Base-by-base conservation (phyloP, 179 eudicot species). In the Beta corolliflora region DNA sequence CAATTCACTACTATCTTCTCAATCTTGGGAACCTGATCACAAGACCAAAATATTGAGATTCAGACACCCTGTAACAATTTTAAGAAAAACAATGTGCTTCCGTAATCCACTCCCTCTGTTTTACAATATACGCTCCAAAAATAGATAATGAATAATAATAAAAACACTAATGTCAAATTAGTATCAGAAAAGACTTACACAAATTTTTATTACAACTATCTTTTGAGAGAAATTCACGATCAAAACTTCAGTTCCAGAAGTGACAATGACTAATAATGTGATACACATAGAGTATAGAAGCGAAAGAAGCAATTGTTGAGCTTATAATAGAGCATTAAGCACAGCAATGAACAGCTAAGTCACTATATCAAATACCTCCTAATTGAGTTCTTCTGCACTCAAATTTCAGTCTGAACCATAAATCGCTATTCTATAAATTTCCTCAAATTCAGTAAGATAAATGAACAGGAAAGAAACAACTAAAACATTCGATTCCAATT, bases 1-100 rank as follows among this genome's bases (percentile, higher is more conserved):
- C 97, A 94, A 76, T 96, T 96, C 85, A 96, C 94, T 45, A 94
- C 98, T 59, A 96, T 87, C 86, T 96, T 96, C 46, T 89, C 90
- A 83, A 96, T 58, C 80, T 96, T 96, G 11, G 99, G 99, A 78
- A 96, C 93, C 99, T 96, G 85, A 74, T 19, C 81, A 83, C 44
- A 84, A 81, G 46, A 81, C 44, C 75, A 63, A 46, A 16, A 18
- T 44, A 73, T 23, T 14, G 41, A 3, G 65, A 59, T 68, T 76
- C 69, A 78, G 75, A 64, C 55, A 46, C 13, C 77, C 29, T 15
- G 1, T 18, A 19, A 59, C 21, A 19, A 60, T 69, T 48, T 53
- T 58, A 74, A 45, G 15, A 78, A 21, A 14, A 9, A 64, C 9
- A 0, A 41, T 21, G 25, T 29, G 31, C 21, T 50, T 48, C 5